Percentiles rank a stretch among this genome's conserved stretches.
Conservation (phyloP, 306 rosid species). For the Sesbania bispinosa region DNA sequence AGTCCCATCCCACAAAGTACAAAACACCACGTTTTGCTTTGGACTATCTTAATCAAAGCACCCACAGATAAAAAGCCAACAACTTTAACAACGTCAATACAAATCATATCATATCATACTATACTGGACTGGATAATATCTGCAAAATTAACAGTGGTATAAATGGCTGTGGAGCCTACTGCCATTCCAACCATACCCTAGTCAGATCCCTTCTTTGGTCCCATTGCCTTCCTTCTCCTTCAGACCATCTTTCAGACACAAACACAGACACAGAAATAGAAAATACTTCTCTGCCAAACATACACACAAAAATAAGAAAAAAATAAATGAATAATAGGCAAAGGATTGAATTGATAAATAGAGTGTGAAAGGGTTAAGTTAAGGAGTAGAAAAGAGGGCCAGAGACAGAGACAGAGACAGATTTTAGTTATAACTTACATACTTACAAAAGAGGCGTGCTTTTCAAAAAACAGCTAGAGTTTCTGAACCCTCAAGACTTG, state of each 20-base stretch:
- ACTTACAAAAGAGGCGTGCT: conserved; percentile 30
- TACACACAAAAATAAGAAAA: not conserved
- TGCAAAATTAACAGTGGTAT: conserved; percentile 41
- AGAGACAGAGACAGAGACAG: conserved; percentile 4
- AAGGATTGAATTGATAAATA: not conserved
- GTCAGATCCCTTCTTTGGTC: conserved; percentile 67
- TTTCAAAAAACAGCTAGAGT: conserved; percentile 37
- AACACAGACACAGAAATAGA: not conserved
- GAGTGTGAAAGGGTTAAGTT: conserved; percentile 30
- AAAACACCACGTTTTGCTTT: conserved; percentile 23
- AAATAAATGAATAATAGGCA: not conserved
- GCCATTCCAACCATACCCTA: conserved; percentile 38
- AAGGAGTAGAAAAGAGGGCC: not conserved
- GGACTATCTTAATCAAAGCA: conserved; percentile 21
- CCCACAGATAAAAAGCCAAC: not conserved
- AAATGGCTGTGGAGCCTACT: conserved; percentile 65
- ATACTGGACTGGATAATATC: conserved; percentile 36
- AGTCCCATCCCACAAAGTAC: conserved; percentile 28
- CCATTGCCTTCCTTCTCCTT: conserved; percentile 48
- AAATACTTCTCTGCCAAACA: not conserved
- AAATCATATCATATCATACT: conserved; percentile 38
- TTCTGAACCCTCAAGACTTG: conserved; percentile 30
- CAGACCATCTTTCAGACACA: conserved; percentile 52
- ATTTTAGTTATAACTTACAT: conserved; percentile 15
- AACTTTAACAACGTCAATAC: conserved; percentile 27